phyloP scores from a whole-genome alignment of 2,329 filamentous ascomycete species.

The Davidsoniella australis region DNA sequence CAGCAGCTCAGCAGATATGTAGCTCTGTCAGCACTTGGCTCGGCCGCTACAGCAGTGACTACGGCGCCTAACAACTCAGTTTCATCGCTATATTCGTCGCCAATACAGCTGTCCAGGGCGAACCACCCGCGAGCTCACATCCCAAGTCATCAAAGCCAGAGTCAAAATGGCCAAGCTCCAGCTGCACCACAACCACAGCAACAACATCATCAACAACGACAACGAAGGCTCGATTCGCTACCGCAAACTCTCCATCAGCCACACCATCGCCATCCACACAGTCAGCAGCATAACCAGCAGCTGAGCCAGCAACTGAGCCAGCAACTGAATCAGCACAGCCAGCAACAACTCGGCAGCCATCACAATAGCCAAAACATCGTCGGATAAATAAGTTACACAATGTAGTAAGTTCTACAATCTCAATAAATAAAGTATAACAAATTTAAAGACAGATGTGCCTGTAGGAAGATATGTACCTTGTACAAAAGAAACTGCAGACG shows the following conservation, averaged over 20 bases:
- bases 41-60: not conserved
- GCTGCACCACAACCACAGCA: conserved; percentile 12
- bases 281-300: conserved; percentile 7
- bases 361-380: conserved; percentile 10
- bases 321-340: conserved; percentile 12
- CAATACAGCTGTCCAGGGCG: no score
- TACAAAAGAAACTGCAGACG: no score
- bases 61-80: not conserved
- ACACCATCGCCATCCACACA: conserved; percentile 13
- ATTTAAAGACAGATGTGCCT: no score
- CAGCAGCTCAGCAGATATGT: not conserved
- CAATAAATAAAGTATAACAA: no score
- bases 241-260: not conserved
- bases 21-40: not conserved
- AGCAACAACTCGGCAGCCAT: conserved; percentile 9
- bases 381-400: no score
- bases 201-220: conserved; percentile 10
- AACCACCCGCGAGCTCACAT: no score
- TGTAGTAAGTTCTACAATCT: no score
- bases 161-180: no score
- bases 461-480: no score
- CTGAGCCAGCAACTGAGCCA: conserved; percentile 5
- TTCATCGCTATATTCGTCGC: no score
- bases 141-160: no score
- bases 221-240: not conserved